phyloP scores from a whole-genome alignment of 2,329 filamentous ascomycete genomes.

The Alternaria infectoria region DNA sequence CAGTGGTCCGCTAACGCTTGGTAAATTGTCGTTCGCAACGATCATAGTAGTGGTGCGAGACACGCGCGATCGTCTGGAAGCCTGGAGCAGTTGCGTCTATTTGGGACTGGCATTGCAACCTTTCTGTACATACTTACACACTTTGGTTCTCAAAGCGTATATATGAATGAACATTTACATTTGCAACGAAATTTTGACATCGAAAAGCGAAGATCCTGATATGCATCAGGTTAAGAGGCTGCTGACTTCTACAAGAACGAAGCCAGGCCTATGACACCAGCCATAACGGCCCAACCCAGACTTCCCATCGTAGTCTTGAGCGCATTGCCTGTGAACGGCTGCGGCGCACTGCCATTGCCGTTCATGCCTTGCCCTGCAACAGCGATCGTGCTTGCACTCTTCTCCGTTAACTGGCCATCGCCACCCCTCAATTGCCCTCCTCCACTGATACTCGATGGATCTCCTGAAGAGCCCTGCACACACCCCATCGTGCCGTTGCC shows the following conservation, averaged over 20 bases:
- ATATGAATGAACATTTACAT: not conserved
- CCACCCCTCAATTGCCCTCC: conserved; percentile 41
- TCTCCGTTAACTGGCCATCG: conserved; percentile 18
- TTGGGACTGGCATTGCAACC: not conserved
- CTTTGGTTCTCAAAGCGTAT: not conserved
- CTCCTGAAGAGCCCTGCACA: conserved; percentile 39
- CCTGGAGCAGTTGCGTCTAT: not conserved
- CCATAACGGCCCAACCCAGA: not conserved
- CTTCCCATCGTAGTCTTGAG: not conserved
- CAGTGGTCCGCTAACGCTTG: conserved; percentile 19
- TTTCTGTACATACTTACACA: not conserved
- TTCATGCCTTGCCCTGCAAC: not conserved
- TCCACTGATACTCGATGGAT: conserved; percentile 36
- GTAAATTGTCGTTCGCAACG: not conserved
- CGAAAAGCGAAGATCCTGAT: not conserved
- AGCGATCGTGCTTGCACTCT: conserved; percentile 7
- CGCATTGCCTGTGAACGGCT: conserved; percentile 6
- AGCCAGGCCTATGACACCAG: not conserved
- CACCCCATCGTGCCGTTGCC: conserved; percentile 29
- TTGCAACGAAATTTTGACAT: not conserved
- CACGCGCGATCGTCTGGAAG: not conserved
- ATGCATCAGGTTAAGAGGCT: not conserved
- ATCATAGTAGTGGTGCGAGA: not conserved
- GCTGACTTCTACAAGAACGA: not conserved
- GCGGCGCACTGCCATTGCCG: not conserved